Base-by-base conservation (phyloP, 441 rosid species). In the Gossypium lobatum region DNA sequence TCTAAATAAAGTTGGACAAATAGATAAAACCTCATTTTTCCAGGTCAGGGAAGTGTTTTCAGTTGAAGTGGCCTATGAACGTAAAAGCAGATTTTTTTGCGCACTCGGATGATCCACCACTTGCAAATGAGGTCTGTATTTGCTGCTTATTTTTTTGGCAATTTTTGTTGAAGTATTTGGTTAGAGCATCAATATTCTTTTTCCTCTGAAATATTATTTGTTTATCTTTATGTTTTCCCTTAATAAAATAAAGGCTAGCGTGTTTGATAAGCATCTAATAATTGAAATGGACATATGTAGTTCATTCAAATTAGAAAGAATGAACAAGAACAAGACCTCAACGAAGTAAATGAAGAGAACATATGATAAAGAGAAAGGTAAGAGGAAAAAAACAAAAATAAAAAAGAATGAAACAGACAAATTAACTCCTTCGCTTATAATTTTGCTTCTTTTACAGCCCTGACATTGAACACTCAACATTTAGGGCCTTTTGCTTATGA, bases 31-130 rank as follows among this genome's bases (percentile, higher is more conserved):
- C 72, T 48, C 18, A 39, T 39, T 64, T 64, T 79, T 72, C 58
- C 77, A 96, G 99, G 99, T 95, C 97, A 69, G 74, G 82, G 66
- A 92, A 8, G 74, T 96, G 99, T 79, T 85, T 92, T 66, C 82
- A 73, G 72, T 80, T 96, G 54, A 78, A 64, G 28, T 96, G 99
- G 99, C 99, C 98, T 1, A 81, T 87, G 88, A 71, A 88, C 79
- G 75, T 0, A 2, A 78, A 81, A 64, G 87, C 91, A 48, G 97
- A 87, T 79, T 92, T 96, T 83, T 93, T 93, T 85, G 80, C 78
- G 79, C 92, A 81, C 76, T 67, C 87, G 63, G 93, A 89, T 55
- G 88, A 87, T 61, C 17, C 20, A 26, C 71, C 23, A 5, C 74
- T 10, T 69, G 76, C 82, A 65, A 78, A 70, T 64, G 84, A 77